Base-by-base conservation (phyloP, 139 green algal species). In the Eudorina sp. region DNA sequence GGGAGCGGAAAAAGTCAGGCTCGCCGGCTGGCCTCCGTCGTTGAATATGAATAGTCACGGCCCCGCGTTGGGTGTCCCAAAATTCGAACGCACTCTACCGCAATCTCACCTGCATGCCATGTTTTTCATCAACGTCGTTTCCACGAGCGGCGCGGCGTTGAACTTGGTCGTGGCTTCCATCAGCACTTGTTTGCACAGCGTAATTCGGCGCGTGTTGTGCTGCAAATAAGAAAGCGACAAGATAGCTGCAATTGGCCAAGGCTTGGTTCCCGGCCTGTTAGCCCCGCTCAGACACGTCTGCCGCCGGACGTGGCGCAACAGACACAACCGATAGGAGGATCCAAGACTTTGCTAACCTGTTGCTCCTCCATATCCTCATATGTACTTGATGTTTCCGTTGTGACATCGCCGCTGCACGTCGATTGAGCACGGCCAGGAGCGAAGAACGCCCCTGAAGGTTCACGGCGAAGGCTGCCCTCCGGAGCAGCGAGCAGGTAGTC, bases 181-280 rank as follows among this genome's bases (percentile, higher is more conserved):
- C 7, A 87, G 81, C 1, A 78, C 31, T 68, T 55, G 27, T 34
- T 87, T 87, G 62, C 64, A 78, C 7, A 79, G 62, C 0, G 64
- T 79, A n/a, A 87, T 87, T 29, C 81, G 62, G 0, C 81, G 81
- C 40, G 60, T 27, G 9, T 86, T 86, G 27, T 72, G 23, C 60
- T 77, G 31, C 19, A 41, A 13, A 69, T 41, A 48, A 29, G 11
- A 14, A 43, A 7, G 64, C 29, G 18, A 38, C 25, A 74, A 41
- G 29, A 41, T 74, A 40, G 3, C 3, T 40, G n/a, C 34, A 38
- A 74, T 23, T 66, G 55, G 29, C 55, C n/a, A n/a, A n/a, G n/a
- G n/a, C n/a, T n/a, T n/a, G n/a, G n/a, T 66, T 66, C 55, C 55
- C 4, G 29, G 29, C 27, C 55, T 66, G 55, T 66, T 66, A 4